phyloP scores from a whole-genome alignment of 2,329 filamentous ascomycete species.

The Fusarium proliferatum region DNA sequence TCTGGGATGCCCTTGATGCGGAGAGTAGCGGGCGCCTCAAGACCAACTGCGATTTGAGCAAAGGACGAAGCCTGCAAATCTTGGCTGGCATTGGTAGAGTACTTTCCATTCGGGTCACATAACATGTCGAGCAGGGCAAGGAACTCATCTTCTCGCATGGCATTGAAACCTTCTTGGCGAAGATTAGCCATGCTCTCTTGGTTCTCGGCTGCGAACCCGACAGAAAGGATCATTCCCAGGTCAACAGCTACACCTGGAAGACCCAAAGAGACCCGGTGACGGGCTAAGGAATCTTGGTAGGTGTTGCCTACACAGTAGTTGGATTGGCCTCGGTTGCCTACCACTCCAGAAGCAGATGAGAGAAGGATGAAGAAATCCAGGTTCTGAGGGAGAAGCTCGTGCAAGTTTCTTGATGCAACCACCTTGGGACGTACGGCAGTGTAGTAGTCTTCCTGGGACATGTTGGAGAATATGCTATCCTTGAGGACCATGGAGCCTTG shows the following conservation, averaged over 20 bases:
- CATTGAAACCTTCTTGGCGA: not conserved
- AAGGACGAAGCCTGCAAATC: not conserved
- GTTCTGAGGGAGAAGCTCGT: constrained; percentile 46
- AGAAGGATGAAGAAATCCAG: constrained; percentile 66
- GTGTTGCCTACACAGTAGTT: constrained; percentile 63
- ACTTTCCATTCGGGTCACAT: not conserved
- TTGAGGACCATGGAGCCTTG: constrained; percentile 59
- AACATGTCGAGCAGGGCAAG: constrained; percentile 1
- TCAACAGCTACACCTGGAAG: constrained; percentile 57
- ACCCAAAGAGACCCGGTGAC: not conserved
- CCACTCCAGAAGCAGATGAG: constrained; percentile 63
- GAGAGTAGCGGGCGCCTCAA: not conserved
- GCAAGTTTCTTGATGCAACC: constrained; percentile 64
- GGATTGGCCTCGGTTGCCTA: constrained; percentile 63
- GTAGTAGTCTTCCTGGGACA: constrained; percentile 61
- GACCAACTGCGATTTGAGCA: constrained; percentile 4
- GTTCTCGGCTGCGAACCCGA: constrained; percentile 63
- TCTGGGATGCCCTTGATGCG: not conserved
- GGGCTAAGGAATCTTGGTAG: constrained; percentile 10
- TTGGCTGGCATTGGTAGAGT: not conserved
- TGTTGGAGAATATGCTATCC: constrained; percentile 64
- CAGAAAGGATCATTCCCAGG: constrained; percentile 62
- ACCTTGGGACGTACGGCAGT: constrained; percentile 63
- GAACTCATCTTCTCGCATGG: constrained; percentile 4
- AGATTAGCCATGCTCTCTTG: constrained; percentile 31